phyloP scores from a whole-genome alignment of 2,329 filamentous ascomycete genomes.

The Pestalotiopsis fici region DNA sequence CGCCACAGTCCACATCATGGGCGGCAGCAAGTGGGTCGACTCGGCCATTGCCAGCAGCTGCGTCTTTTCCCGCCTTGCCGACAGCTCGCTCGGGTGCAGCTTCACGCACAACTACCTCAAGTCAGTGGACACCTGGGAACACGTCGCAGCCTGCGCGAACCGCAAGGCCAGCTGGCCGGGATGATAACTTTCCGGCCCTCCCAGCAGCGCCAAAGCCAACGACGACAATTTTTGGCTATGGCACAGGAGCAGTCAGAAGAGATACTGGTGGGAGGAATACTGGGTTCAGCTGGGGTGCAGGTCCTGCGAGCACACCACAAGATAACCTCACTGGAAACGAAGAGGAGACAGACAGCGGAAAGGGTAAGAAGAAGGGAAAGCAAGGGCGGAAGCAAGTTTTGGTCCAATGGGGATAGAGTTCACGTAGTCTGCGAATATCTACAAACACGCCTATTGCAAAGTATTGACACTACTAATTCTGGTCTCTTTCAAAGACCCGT shows the following conservation, averaged over 20 bases:
- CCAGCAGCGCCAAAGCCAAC: conserved; percentile 73
- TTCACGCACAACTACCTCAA: conserved; percentile 17
- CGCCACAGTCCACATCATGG: conserved; percentile 20
- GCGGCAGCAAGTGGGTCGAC: conserved; percentile 10
- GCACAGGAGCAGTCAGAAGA: conserved; percentile 53
- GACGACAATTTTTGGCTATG: conserved; percentile 64
- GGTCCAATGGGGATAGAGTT: background rate
- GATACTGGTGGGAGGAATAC: conserved; percentile 51
- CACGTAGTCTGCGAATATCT: background rate
- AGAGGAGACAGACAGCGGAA: background rate
- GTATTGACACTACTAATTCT: too few relatives aligned
- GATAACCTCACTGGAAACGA: background rate
- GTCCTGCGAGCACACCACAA: conserved; percentile 14
- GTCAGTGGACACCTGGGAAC: conserved; percentile 23
- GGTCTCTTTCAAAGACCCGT: too few relatives aligned
- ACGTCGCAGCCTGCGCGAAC: conserved; percentile 1
- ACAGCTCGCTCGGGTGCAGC: conserved; percentile 12
- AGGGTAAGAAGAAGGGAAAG: conserved; percentile 6
- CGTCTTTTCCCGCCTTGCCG: conserved; percentile 30
- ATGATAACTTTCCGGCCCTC: conserved; percentile 79
- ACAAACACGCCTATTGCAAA: too few relatives aligned
- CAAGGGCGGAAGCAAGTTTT: conserved; percentile 3
- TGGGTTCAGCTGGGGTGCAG: conserved; percentile 53
- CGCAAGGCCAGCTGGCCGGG: conserved; percentile 26
- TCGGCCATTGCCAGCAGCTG: conserved; percentile 15